Percentiles rank a stretch among this genome's conserved stretches.
Conservation (phyloP, 2,329 filamentous ascomycete species). For the Tolypocladium tundrense region DNA sequence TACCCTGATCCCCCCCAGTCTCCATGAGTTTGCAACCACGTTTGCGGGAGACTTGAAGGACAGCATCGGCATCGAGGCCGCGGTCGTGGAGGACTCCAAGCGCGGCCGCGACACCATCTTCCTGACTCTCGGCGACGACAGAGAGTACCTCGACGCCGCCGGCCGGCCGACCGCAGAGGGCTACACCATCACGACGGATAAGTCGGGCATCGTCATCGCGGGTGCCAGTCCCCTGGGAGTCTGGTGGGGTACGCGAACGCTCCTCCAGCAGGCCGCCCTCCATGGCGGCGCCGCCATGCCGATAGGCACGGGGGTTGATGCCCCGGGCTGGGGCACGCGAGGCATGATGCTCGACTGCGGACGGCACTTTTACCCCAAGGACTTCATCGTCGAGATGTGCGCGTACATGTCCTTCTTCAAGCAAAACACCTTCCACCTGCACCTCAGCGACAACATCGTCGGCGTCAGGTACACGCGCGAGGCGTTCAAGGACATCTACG, state of each 20-base stretch:
- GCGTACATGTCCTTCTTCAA: constrained; percentile 52
- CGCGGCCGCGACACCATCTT: constrained; percentile 22
- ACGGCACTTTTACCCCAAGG: constrained; percentile 44
- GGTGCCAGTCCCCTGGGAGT: constrained; percentile 44
- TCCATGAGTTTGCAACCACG: constrained; percentile 34
- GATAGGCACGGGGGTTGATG: constrained; percentile 33
- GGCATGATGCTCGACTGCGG: constrained; percentile 43
- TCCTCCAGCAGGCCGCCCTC: constrained; percentile 40
- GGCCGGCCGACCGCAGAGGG: constrained; percentile 37
- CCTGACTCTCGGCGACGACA: constrained; percentile 32
- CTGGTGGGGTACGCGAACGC: constrained; percentile 48
- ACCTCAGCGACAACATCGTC: constrained; percentile 46
- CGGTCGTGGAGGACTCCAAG: constrained; percentile 12
- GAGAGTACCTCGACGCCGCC: constrained; percentile 31
- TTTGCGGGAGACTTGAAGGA: constrained; percentile 28
- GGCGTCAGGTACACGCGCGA: constrained; percentile 18
- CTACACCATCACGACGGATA: constrained; percentile 32
- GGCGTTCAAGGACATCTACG: constrained; percentile 33
- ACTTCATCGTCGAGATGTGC: constrained; percentile 47
- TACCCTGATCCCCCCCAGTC: constrained; percentile 40
- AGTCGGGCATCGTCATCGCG: constrained; percentile 30
- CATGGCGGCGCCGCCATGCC: constrained; percentile 23
- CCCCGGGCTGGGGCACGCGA: constrained; percentile 38
- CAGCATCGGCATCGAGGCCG: constrained; percentile 17
- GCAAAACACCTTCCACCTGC: constrained; percentile 47